These are phyloP conservation scores for Fusarium tjaetaba DNA, from an alignment of 2,329 filamentous ascomycete genomes.

Conservation along the genomic window DNA sequence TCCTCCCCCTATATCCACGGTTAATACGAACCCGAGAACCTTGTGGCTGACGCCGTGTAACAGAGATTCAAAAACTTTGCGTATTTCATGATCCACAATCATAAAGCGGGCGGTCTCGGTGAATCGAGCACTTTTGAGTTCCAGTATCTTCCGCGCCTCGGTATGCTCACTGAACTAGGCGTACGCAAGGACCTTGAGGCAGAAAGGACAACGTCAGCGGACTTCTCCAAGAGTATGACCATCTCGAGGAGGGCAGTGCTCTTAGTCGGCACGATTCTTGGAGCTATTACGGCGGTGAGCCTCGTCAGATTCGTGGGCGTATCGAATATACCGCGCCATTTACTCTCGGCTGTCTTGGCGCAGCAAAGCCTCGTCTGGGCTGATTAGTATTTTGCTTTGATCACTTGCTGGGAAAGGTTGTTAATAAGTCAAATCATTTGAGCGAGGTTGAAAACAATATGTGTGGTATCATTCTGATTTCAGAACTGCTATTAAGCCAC, in stretches of 20 bases:
- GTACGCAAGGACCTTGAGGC: not conserved
- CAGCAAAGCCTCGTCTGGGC: conserved; percentile 32
- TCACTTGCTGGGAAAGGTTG: not conserved
- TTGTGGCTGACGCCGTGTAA: conserved; percentile 21
- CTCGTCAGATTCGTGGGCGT: conserved; percentile 26
- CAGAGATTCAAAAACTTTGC: conserved; percentile 43
- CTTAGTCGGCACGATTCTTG: conserved; percentile 19
- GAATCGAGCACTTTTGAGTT: conserved; percentile 73
- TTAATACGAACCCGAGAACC: not conserved
- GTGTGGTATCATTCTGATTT: conserved; percentile 7
- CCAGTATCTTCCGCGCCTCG: conserved; percentile 69
- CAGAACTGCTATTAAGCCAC: conserved; percentile 11
- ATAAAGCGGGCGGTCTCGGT: conserved; percentile 69
- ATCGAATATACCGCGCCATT: conserved; percentile 29
- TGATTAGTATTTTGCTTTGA: not conserved
- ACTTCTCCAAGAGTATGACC: conserved; percentile 4
- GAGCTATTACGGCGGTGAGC: conserved; percentile 26
- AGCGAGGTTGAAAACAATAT: not conserved
- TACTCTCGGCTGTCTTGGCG: conserved; percentile 33
- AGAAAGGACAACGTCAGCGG: not conserved
- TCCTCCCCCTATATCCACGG: not conserved
- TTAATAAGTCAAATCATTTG: not conserved
- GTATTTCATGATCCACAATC: conserved; percentile 68
- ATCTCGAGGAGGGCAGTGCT: conserved; percentile 33
- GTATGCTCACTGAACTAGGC: conserved; percentile 50